phyloP scores from a whole-genome alignment of 768 basidiomycete genomes.

The Polyporus arcularius region DNA sequence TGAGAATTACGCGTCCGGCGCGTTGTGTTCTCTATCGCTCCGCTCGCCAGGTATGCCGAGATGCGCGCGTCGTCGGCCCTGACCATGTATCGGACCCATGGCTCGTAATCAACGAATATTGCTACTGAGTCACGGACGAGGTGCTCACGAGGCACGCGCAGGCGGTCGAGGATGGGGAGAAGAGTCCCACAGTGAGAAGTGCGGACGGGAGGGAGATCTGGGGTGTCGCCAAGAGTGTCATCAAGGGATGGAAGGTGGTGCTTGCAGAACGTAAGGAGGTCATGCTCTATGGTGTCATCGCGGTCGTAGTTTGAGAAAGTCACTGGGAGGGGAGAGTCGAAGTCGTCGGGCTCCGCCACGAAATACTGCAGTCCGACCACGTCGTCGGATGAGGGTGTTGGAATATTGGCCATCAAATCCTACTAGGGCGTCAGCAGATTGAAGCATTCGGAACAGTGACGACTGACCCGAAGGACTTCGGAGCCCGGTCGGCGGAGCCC shows the following conservation, averaged over 20 bases:
- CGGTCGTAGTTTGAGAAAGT: constrained; percentile 16
- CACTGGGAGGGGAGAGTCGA: constrained; percentile 8
- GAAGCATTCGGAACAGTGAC: neutral
- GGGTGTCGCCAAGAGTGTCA: neutral
- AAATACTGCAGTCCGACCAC: constrained; percentile 22
- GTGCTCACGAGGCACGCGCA: constrained; percentile 14
- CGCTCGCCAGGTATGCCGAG: neutral
- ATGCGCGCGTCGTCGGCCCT: constrained; percentile 16
- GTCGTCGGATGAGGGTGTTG: constrained; percentile 12
- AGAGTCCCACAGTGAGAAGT: constrained; percentile 8
- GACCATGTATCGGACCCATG: constrained; percentile 20
- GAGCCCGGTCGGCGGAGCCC: constrained; percentile 4
- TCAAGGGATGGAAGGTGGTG: neutral
- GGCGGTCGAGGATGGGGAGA: constrained; percentile 3
- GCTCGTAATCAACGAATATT: constrained; percentile 20
- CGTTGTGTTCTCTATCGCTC: constrained; percentile 4
- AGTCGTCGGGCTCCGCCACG: neutral
- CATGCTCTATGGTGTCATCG: constrained; percentile 10
- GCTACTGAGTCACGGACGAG: constrained; percentile 9
- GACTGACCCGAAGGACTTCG: constrained; percentile 12
- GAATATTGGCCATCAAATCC: constrained; percentile 15
- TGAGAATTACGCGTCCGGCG: constrained; percentile 24
- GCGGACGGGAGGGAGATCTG: neutral
- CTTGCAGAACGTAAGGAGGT: constrained; percentile 3
- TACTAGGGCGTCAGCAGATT: neutral